phyloP scores from a whole-genome alignment of 805 yeast species.

The Wickerhamiella musiphila region DNA sequence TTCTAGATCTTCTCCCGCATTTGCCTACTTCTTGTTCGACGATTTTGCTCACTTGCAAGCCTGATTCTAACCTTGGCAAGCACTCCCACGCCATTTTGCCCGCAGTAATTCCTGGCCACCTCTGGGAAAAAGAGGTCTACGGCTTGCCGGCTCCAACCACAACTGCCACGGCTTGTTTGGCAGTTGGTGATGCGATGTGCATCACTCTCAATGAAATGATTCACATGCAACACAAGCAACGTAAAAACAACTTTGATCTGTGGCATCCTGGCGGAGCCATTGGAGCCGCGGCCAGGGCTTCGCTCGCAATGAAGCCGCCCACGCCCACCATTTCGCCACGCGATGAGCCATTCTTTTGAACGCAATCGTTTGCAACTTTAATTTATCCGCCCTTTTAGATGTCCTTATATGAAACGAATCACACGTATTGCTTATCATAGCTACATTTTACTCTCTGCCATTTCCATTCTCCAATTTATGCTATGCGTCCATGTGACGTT shows the following conservation, averaged over 20 bases:
- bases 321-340: not conserved
- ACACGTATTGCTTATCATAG: no score
- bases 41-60: slow-evolving; percentile 46
- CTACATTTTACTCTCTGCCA: no score
- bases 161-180: slow-evolving; percentile 58
- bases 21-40: slow-evolving; percentile 36
- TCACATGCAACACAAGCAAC: slow-evolving; percentile 34
- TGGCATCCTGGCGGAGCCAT: slow-evolving; percentile 89
- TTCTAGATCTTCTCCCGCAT: slow-evolving; percentile 39
- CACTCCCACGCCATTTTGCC: slow-evolving; percentile 37
- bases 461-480: no score
- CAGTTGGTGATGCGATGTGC: slow-evolving; percentile 62
- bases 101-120: slow-evolving; percentile 41
- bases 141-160: slow-evolving; percentile 83
- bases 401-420: no score
- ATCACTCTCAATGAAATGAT: slow-evolving; percentile 56
- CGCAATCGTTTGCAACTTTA: not conserved
- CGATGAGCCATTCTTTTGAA: not conserved
- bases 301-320: slow-evolving; percentile 2
- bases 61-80: slow-evolving; percentile 35
- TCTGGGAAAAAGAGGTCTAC: slow-evolving; percentile 45
- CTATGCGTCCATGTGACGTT: no score
- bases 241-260: slow-evolving; percentile 43
- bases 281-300: slow-evolving; percentile 32
- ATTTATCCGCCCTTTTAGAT: not conserved